Evolutionary conservation across 176 grass and related monocot genomes (phyloP).

Genomic region (Oryza coarctata): DNA sequence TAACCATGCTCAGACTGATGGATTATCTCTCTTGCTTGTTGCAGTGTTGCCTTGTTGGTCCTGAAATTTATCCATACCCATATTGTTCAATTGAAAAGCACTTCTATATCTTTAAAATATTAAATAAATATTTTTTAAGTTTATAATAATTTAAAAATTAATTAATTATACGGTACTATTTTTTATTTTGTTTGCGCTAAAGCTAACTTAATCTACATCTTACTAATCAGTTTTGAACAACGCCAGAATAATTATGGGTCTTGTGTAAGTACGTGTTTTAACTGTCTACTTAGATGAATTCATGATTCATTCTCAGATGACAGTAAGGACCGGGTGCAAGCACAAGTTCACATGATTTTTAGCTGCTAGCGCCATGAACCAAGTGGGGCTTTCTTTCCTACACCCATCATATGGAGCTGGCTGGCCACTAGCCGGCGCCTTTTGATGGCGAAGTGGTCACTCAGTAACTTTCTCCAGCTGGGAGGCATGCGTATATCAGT

Average conservation of each 20-base stretch:
- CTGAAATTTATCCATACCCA: not conserved
- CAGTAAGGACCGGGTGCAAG: not conserved
- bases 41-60: not conserved
- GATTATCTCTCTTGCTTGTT: not conserved
- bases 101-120: no score
- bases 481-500: conserved; percentile 28
- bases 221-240: no score
- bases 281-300: not conserved
- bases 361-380: conserved; percentile 20
- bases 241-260: not conserved
- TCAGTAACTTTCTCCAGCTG: conserved; percentile 9
- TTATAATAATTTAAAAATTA: no score
- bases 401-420: conserved; percentile 16
- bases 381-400: conserved; percentile 6
- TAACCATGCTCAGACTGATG: not conserved
- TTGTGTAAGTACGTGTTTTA: not conserved
- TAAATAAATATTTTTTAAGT: no score
- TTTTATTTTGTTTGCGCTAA: no score
- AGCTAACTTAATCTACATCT: no score
- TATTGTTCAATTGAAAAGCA: not conserved
- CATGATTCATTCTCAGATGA: not conserved
- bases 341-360: conserved; percentile 39
- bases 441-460: not conserved
- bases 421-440: conserved; percentile 25
- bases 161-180: no score